Percentiles rank a stretch among this genome's conserved stretches.
These are phyloP conservation scores for Pulveroboletus frians DNA, from an alignment of 768 basidiomycete genomes.

Conservation along the genomic window DNA sequence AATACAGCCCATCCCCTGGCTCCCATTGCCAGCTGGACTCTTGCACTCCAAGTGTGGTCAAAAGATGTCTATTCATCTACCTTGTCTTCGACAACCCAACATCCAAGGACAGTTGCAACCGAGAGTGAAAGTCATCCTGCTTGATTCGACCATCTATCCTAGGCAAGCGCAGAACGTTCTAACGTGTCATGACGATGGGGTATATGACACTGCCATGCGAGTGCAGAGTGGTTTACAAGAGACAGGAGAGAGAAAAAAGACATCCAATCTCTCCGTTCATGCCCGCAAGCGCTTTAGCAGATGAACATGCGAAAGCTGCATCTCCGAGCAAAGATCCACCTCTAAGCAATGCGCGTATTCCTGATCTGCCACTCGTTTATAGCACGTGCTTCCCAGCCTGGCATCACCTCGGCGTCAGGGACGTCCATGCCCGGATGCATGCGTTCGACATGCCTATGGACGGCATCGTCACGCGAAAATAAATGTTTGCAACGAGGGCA, in stretches of 20 bases:
- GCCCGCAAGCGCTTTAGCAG: too few relatives aligned
- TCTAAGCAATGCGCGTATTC: slow-evolving; percentile 5
- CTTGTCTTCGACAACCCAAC: background rate
- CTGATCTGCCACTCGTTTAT: slow-evolving; percentile 3
- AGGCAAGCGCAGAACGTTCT: background rate
- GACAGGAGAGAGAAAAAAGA: too few relatives aligned
- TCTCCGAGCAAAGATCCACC: background rate
- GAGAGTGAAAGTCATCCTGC: background rate
- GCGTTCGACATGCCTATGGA: slow-evolving; percentile 29
- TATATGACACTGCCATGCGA: background rate
- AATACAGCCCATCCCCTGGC: too few relatives aligned
- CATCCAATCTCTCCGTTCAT: too few relatives aligned
- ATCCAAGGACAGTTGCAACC: too few relatives aligned
- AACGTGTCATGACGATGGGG: background rate
- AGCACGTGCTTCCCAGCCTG: slow-evolving; percentile 13
- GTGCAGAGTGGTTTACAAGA: too few relatives aligned
- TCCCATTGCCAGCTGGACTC: too few relatives aligned
- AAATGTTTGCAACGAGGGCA: slow-evolving; percentile 23
- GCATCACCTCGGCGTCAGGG: slow-evolving; percentile 23
- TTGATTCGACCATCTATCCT: background rate
- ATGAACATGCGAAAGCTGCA: too few relatives aligned
- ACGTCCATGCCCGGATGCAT: slow-evolving; percentile 20
- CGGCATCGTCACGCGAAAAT: slow-evolving; percentile 32
- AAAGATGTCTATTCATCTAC: too few relatives aligned
- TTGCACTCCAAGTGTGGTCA: background rate